Conservation (phyloP, 768 basidiomycete species). For the Podaxis sp. region DNA sequence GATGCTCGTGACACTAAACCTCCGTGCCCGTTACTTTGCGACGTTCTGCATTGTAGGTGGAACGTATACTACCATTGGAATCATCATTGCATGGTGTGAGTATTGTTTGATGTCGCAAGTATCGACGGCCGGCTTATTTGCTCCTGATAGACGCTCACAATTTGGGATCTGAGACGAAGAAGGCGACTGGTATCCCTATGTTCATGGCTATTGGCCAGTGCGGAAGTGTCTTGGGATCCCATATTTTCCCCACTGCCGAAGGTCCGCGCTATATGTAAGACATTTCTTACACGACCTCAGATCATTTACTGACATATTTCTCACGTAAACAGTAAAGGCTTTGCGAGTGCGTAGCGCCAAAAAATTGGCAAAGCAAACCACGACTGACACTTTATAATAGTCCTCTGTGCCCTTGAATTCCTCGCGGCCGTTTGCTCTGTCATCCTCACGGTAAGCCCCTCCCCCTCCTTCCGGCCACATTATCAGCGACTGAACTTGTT, state of each 20-base stretch:
- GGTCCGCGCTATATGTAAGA: constrained; percentile 63
- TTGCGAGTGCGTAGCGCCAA: constrained; percentile 40
- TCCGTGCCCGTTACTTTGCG: constrained; percentile 73
- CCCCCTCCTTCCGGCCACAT: background rate
- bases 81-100: constrained; percentile 79
- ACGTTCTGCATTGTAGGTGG: constrained; percentile 76
- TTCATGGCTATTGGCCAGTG: constrained; percentile 83
- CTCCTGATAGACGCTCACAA: constrained; percentile 61
- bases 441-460: constrained; percentile 48
- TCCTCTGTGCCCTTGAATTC: constrained; percentile 53
- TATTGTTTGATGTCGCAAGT: constrained; percentile 13
- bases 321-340: constrained; percentile 48
- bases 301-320: background rate
- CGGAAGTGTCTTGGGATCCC: constrained; percentile 74
- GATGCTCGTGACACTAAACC: constrained; percentile 51
- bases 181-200: constrained; percentile 72
- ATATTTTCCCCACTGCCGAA: constrained; percentile 64
- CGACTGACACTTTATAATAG: constrained; percentile 21
- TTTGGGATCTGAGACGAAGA: constrained; percentile 76
- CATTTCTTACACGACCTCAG: background rate
- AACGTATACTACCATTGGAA: constrained; percentile 74
- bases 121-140: background rate
- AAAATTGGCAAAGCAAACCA: background rate
- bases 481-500: background rate
- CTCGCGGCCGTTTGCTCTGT: constrained; percentile 54